phyloP scores from a whole-genome alignment of 805 yeast species.

The Yamadazyma akitaensis region DNA sequence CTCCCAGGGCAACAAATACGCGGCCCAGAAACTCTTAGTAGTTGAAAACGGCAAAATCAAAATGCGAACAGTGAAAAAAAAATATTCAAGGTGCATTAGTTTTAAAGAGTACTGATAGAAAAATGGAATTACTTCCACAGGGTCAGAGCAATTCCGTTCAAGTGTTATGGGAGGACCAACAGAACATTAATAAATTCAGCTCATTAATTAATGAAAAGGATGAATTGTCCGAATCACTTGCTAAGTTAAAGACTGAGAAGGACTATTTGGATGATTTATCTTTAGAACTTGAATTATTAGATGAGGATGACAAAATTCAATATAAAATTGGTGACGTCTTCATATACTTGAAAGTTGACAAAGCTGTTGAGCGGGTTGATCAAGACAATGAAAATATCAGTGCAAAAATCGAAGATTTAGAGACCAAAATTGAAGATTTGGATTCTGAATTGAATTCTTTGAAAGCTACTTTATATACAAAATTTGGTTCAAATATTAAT shows the following conservation, averaged over 20 bases:
- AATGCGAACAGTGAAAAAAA: neutral
- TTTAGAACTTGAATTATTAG: slow-evolving; percentile 81
- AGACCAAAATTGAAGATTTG: slow-evolving; percentile 46
- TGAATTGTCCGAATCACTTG: slow-evolving; percentile 47
- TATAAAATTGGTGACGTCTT: slow-evolving; percentile 83
- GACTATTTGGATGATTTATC: slow-evolving; percentile 86
- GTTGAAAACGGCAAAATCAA: too few species aligned
- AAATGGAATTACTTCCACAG: slow-evolving; percentile 51
- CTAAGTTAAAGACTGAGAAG: slow-evolving; percentile 59
- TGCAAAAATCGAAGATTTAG: slow-evolving; percentile 43
- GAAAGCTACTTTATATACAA: slow-evolving; percentile 76
- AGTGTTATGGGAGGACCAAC: slow-evolving; percentile 83
- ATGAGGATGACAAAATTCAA: slow-evolving; percentile 64
- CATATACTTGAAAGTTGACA: slow-evolving; percentile 61
- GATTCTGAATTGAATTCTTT: slow-evolving; percentile 55
- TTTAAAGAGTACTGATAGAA: too few species aligned
- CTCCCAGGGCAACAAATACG: too few species aligned
- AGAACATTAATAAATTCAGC: slow-evolving; percentile 83
- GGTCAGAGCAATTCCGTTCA: slow-evolving; percentile 55
- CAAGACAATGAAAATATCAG: slow-evolving; percentile 54
- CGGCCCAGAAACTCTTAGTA: too few species aligned
- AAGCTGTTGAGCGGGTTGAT: slow-evolving; percentile 69
- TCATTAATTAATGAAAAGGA: slow-evolving; percentile 74
- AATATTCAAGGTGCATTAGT: neutral
- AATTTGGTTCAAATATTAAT: slow-evolving; percentile 86